A percentile compares a stretch with the other conserved stretches of the same genome.
phyloP scores from a whole-genome alignment of 2,329 filamentous ascomycete genomes.

The Ophiosphaerella narmari region DNA sequence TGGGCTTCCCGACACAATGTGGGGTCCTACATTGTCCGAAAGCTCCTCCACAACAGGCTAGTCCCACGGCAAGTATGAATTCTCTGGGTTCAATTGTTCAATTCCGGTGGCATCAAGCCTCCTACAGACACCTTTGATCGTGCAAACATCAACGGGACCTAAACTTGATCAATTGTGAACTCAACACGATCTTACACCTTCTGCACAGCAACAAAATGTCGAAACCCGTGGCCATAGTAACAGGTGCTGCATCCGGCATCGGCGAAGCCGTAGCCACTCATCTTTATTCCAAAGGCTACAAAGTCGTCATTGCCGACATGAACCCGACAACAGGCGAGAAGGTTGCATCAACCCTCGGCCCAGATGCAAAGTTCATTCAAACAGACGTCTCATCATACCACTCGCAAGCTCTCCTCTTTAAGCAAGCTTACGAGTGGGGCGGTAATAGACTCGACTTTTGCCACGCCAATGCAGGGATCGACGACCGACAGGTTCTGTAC shows the following conservation, averaged over 20 bases:
- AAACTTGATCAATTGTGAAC: neutral
- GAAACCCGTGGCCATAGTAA: conserved; percentile 51
- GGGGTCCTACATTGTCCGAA: conserved; percentile 3
- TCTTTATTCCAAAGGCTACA: conserved; percentile 45
- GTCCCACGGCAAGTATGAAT: neutral
- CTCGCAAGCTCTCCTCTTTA: conserved; percentile 47
- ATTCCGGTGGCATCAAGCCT: neutral
- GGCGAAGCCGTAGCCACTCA: conserved; percentile 51
- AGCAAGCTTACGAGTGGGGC: conserved; percentile 49
- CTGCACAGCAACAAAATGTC: conserved; percentile 28
- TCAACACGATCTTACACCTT: neutral
- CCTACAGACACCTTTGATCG: neutral
- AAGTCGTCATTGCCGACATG: conserved; percentile 53
- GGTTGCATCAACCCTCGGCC: conserved; percentile 35
- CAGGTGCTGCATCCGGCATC: conserved; percentile 52
- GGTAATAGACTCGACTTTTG: conserved; percentile 49
- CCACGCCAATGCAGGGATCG: conserved; percentile 52
- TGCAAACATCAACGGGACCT: neutral
- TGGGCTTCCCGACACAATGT: conserved; percentile 8
- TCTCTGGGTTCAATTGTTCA: neutral
- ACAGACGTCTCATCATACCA: conserved; percentile 49
- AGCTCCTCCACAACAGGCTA: conserved; percentile 5
- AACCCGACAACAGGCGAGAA: conserved; percentile 36
- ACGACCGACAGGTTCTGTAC: conserved; percentile 46
- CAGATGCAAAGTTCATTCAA: conserved; percentile 42